These are phyloP conservation scores for Coemansia furcata DNA, from an alignment of 192 early-diverging fungal species.

Conservation along the genomic window DNA sequence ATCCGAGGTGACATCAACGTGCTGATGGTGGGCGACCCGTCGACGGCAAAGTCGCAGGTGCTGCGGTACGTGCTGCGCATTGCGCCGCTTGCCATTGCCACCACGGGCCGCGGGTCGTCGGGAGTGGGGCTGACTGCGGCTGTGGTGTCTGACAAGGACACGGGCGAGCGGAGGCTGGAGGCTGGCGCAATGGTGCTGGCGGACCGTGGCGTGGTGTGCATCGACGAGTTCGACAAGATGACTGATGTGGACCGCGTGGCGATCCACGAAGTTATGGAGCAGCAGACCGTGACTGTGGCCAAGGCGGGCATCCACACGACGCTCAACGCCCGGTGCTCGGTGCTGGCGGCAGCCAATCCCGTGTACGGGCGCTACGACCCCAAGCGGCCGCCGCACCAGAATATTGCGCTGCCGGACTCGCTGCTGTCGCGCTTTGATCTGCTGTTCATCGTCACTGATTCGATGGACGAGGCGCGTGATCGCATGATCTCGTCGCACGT, in stretches of 20 bases:
- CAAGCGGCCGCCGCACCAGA: conserved; percentile 82
- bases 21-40: conserved; percentile 97
- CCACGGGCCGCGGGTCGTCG: conserved; percentile 94
- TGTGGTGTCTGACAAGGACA: conserved; percentile 92
- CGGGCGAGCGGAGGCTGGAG: conserved; percentile 89
- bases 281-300: conserved; percentile 96
- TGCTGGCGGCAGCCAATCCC: conserved; percentile 97
- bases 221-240: conserved; percentile 99
- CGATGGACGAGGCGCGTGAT: conserved; percentile 82
- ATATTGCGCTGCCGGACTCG: conserved; percentile 95
- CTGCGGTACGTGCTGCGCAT: conserved; percentile 93
- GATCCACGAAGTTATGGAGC: conserved; percentile 99
- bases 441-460: conserved; percentile 93
- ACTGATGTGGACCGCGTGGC: conserved; percentile 94
- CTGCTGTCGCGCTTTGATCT: conserved; percentile 97
- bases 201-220: conserved; percentile 95
- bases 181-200: conserved; percentile 99
- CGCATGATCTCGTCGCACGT: conserved; percentile 90
- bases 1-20: conserved; percentile 98
- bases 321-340: conserved; percentile 93
- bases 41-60: conserved; percentile 98
- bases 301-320: conserved; percentile 99
- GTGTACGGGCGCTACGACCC: conserved; percentile 87
- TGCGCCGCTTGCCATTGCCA: conserved; percentile 94
- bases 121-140: conserved; percentile 98